A percentile compares a stretch with the other conserved stretches of the same genome.
Conservation (phyloP, 1,284 basidiomycete genomes). For the Schizophyllum amplum region DNA sequence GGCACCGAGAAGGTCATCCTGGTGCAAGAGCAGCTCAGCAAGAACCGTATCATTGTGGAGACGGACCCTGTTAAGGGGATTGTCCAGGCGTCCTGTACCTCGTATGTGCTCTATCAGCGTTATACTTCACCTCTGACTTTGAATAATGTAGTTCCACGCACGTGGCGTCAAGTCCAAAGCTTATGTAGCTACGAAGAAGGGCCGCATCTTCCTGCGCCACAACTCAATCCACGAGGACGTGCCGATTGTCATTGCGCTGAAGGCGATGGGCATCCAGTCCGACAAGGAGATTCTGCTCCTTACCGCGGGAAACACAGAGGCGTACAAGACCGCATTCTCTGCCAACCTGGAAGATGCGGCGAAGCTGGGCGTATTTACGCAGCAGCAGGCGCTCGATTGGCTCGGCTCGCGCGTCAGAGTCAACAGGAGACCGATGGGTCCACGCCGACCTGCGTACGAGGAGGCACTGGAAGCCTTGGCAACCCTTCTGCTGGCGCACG, state of each 20-base stretch:
- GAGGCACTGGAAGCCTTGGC: constrained; percentile 95
- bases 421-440: constrained; percentile 72
- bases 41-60: constrained; percentile 99
- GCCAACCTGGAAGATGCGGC: constrained; percentile 93
- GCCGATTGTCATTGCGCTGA: constrained; percentile 93
- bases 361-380: constrained; percentile 85
- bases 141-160: constrained; percentile 74
- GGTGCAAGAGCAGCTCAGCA: constrained; percentile 98
- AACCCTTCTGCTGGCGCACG: constrained; percentile 95
- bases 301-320: constrained; percentile 88
- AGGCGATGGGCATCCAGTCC: constrained; percentile 93
- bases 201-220: constrained; percentile 93
- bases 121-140: too few relatives aligned
- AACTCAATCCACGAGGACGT: constrained; percentile 98
- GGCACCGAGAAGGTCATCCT: constrained; percentile 99
- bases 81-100: constrained; percentile 96
- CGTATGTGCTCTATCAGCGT: too few relatives aligned
- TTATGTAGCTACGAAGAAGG: constrained; percentile 93
- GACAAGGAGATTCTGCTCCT: constrained; percentile 97
- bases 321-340: constrained; percentile 85
- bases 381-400: constrained; percentile 92
- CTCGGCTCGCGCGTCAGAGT: constrained; percentile 91
- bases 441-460: constrained; percentile 83
- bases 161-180: constrained; percentile 97
- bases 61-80: constrained; percentile 85